Evolutionary conservation across 2,329 filamentous ascomycete species (phyloP), one percentile per base, ranked within the genome.

Genomic region (Albophoma yamanashiensis): DNA sequence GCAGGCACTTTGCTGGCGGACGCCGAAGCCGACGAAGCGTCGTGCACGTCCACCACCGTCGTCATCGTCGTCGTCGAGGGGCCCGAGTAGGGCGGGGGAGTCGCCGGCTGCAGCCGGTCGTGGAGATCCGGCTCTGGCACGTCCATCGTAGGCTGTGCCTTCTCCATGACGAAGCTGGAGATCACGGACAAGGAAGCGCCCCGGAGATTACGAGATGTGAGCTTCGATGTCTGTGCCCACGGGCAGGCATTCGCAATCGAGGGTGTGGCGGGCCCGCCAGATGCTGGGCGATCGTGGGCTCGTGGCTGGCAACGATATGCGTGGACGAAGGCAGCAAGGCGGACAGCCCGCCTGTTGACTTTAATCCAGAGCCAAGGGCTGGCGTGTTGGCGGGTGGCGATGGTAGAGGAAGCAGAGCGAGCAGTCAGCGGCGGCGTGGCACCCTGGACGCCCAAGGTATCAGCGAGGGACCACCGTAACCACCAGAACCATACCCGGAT

Each of bases 1-100:
- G 73, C 73, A 4, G 60, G 63, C 42, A 60, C 59, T 60, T 69
- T 69, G 55, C n/a, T 11, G 34, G 36, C 53, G 11, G 52, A 55
- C 22, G 34, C 36, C 11, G 36, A 38, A 4, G 47, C 17, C 15
- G 53, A 55, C 34, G 22, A 34, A 34, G 34, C 11, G 36, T 56
- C 55, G 55, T 56, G 36, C n/a, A 56, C 12, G 55, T 56, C 55
- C 7, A 38, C 55, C 8, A n/a, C 22, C 43, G 43, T 47, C 22
- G 22, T 27, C 22, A 15, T 47, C 22, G 47, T 52, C 7, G 47
- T 34, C 47, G 55, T 56, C 22, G 55, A 56, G 6, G 55, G 55
- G 12, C 55, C 55, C 8, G 55, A 57, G n/a, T 59, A 57, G 5
- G 45, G 47, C 57, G 60, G 31, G 43, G 25, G 43, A 15, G 27